A percentile compares a stretch with the other conserved stretches of the same genome.
phyloP scores from a whole-genome alignment of 495 filamentous ascomycete genomes.

The Neurospora tetrasperma region DNA sequence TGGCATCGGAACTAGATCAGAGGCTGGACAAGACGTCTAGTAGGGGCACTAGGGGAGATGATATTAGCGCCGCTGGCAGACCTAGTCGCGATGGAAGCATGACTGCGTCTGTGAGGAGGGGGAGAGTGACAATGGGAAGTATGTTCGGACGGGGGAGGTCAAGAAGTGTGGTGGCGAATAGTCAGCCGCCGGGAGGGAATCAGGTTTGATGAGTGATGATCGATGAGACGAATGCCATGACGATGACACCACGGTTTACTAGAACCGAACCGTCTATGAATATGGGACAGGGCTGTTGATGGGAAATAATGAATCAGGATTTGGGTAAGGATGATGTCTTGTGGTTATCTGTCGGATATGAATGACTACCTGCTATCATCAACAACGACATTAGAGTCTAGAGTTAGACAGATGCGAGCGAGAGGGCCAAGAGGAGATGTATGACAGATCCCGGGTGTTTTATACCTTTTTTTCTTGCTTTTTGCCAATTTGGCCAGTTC shows the following conservation, averaged over 20 bases:
- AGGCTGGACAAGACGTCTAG: constrained; percentile 9
- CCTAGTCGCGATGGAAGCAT: not conserved
- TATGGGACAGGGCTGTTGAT: not conserved
- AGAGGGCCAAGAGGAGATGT: not conserved
- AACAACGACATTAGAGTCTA: not conserved
- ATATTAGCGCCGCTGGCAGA: not conserved
- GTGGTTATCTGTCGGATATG: not conserved
- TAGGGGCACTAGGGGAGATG: not conserved
- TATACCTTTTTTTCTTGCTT: not conserved
- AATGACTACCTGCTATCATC: not conserved
- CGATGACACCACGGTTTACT: not conserved
- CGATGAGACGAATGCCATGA: not conserved
- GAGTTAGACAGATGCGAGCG: not conserved
- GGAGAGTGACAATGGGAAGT: not conserved
- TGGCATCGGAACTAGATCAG: constrained; percentile 4
- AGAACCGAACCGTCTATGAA: not conserved
- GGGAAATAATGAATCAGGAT: not conserved
- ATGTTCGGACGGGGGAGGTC: not conserved
- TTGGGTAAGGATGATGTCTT: not conserved
- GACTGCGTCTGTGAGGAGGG: not conserved
- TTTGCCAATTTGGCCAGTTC: not conserved
- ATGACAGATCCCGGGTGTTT: not conserved
- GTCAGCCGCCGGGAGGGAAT: not conserved
- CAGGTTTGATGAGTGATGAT: not conserved
- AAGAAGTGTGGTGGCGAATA: not conserved